These are phyloP conservation scores for Tylopilus rubrobrunneus DNA, from an alignment of 768 basidiomycete species.

Conservation along the genomic window DNA sequence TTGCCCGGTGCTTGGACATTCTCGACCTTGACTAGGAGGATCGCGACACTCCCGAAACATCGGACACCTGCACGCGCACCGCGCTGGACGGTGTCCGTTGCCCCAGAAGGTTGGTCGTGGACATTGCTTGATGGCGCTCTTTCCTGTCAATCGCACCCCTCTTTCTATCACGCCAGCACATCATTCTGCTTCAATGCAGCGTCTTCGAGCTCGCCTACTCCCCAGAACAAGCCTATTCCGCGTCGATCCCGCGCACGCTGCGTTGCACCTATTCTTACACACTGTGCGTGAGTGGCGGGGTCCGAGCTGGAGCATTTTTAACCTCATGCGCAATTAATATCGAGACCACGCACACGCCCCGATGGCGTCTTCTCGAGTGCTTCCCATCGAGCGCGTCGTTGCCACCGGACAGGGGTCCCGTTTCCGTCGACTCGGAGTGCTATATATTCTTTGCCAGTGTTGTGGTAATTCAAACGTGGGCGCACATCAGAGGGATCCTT, in stretches of 20 bases:
- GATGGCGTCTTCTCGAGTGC: neutral
- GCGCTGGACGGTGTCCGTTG: neutral
- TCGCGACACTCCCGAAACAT: neutral
- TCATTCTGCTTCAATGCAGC: too few relatives aligned
- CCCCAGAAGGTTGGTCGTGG: neutral
- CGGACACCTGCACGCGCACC: neutral
- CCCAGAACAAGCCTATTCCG: neutral
- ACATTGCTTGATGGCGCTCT: neutral
- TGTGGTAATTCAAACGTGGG: neutral
- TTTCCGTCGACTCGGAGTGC: neutral
- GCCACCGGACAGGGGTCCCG: neutral
- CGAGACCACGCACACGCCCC: neutral
- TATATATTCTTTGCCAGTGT: neutral
- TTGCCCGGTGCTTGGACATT: too few relatives aligned
- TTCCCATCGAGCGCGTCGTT: neutral
- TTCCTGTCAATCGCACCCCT: neutral
- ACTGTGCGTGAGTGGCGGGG: neutral
- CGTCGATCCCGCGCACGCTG: constrained; percentile 8
- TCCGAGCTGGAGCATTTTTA: neutral
- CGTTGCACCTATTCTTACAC: neutral
- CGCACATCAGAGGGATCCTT: neutral
- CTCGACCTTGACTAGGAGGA: neutral
- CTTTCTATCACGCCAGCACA: neutral
- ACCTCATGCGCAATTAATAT: neutral
- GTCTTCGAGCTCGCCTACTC: neutral